Conservation (phyloP, 805 yeast species). For the Kuraishia floccosa region DNA sequence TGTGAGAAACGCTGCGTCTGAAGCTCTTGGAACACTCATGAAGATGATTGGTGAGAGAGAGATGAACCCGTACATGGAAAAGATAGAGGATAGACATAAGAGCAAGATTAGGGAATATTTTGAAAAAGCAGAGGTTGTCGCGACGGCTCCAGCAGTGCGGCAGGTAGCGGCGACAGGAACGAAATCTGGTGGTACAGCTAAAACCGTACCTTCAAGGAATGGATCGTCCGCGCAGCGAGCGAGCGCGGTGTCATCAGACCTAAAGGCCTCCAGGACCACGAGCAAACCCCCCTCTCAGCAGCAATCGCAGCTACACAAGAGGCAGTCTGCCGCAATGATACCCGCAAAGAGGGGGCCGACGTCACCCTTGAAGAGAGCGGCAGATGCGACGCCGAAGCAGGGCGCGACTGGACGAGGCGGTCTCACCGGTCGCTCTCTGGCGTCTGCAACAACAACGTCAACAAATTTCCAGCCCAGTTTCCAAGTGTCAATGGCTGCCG, state of each 20-base stretch:
- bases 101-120: conserved; percentile 52
- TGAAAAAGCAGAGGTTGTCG: conserved; percentile 44
- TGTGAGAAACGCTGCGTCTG: conserved; percentile 67
- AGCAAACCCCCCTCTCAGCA: neutral
- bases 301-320: conserved; percentile 4
- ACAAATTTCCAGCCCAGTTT: conserved; percentile 4
- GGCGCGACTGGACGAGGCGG: conserved; percentile 1
- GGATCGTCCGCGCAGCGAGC: conserved; percentile 3
- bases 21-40: conserved; percentile 70
- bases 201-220: neutral
- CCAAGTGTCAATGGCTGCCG: conserved; percentile 5
- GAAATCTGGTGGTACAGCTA: conserved; percentile 10
- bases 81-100: conserved; percentile 60
- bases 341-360: conserved; percentile 52
- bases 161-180: neutral
- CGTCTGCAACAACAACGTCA: neutral
- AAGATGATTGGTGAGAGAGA: conserved; percentile 72
- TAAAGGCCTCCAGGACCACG: conserved; percentile 6
- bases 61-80: conserved; percentile 45
- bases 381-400: conserved; percentile 1
- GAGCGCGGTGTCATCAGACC: conserved; percentile 5
- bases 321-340: conserved; percentile 1
- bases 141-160: conserved; percentile 6
- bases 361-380: conserved; percentile 47
- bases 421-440: conserved; percentile 1